phyloP scores from a whole-genome alignment of 305 asterid species.

The Lippia alba region DNA sequence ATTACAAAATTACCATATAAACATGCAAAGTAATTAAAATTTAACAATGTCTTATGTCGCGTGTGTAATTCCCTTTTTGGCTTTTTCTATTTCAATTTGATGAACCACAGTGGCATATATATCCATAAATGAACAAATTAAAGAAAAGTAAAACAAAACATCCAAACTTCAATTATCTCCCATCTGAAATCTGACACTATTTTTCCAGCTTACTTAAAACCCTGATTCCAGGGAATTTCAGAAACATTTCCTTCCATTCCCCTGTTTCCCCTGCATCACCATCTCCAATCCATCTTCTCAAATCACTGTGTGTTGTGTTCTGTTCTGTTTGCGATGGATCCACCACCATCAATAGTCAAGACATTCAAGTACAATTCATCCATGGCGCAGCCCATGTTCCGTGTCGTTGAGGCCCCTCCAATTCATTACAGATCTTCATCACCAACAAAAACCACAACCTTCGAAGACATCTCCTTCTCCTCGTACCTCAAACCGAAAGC shows the following conservation, averaged over 20 bases:
- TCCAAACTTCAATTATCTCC: too few relatives aligned
- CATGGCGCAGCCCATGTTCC: conserved; percentile 47
- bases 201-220: conserved; percentile 38
- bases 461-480: conserved; percentile 55
- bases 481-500: conserved; percentile 44
- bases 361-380: conserved; percentile 49
- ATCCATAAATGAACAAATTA: too few relatives aligned
- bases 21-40: too few relatives aligned
- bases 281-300: too few relatives aligned
- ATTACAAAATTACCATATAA: too few relatives aligned
- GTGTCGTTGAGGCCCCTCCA: conserved; percentile 46
- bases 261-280: not conserved
- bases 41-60: too few relatives aligned
- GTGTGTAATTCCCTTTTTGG: too few relatives aligned
- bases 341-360: conserved; percentile 45
- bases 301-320: not conserved
- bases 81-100: too few relatives aligned
- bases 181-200: not conserved
- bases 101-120: too few relatives aligned
- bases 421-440: conserved; percentile 39
- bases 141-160: too few relatives aligned
- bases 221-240: conserved; percentile 31
- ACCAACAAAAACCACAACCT: conserved; percentile 20
- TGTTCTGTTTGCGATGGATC: conserved; percentile 45
- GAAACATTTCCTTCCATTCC: conserved; percentile 22